Conservation (phyloP, 352 stramenopile genomes). For the Globisporangium abappressorium region DNA sequence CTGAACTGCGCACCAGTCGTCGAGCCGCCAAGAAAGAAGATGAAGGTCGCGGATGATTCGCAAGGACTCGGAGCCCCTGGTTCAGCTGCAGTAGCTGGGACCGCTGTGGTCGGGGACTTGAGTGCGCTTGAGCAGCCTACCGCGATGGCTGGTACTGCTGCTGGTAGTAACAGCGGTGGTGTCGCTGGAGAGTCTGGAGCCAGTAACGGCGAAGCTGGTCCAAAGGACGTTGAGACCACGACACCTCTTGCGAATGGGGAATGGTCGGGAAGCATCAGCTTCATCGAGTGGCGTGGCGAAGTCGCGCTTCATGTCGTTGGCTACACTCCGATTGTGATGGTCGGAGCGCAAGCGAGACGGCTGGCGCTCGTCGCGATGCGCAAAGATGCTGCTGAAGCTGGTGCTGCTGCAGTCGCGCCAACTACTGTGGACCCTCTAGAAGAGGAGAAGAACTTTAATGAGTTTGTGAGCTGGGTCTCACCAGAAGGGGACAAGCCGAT, state of each 20-base stretch:
- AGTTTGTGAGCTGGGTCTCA: slow-evolving; percentile 79
- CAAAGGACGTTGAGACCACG: slow-evolving; percentile 31
- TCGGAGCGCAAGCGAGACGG: slow-evolving; percentile 68
- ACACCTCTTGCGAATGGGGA: slow-evolving; percentile 57
- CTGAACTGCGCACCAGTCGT: slow-evolving; percentile 67
- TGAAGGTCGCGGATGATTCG: slow-evolving; percentile 45
- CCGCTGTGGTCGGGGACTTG: background rate
- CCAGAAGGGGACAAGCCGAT: slow-evolving; percentile 66
- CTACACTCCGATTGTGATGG: slow-evolving; percentile 77
- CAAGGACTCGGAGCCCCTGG: slow-evolving; percentile 1
- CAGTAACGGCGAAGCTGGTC: slow-evolving; percentile 18
- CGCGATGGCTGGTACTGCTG: background rate
- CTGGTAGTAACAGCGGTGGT: background rate
- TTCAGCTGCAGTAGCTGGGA: background rate
- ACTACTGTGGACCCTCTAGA: slow-evolving; percentile 41
- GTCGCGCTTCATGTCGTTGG: slow-evolving; percentile 74
- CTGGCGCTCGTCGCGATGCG: slow-evolving; percentile 72
- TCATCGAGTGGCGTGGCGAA: slow-evolving; percentile 83
- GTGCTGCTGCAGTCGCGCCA: slow-evolving; percentile 11
- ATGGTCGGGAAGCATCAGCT: slow-evolving; percentile 79
- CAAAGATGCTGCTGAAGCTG: slow-evolving; percentile 25
- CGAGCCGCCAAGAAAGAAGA: slow-evolving; percentile 67
- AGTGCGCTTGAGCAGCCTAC: slow-evolving; percentile 4
- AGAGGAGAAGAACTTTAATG: slow-evolving; percentile 81
- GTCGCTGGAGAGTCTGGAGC: slow-evolving; percentile 13